phyloP scores from a whole-genome alignment of 2,329 filamentous ascomycete genomes.

The Dactylellina cionopaga region DNA sequence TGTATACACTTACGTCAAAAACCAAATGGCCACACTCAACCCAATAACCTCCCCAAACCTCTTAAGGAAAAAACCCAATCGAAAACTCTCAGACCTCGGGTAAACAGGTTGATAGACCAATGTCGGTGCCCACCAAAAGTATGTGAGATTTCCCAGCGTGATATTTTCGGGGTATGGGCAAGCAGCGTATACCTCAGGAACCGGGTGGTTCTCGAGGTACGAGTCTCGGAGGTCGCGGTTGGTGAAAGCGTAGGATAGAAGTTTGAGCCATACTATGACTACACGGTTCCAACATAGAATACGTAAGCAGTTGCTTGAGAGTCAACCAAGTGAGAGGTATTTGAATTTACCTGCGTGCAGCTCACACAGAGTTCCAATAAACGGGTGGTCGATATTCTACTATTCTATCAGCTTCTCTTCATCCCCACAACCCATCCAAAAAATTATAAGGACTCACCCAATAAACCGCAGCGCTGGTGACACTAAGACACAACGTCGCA shows the following conservation, averaged over 20 bases:
- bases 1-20: conserved; percentile 70
- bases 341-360: conserved; percentile 73
- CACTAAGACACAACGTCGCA: conserved; percentile 79
- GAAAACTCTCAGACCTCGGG: conserved; percentile 80
- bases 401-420: conserved; percentile 8
- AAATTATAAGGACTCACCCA: conserved; percentile 22
- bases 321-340: neutral
- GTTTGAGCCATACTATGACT: conserved; percentile 95
- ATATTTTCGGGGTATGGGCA: conserved; percentile 94
- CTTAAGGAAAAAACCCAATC: conserved; percentile 89
- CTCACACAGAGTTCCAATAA: conserved; percentile 90
- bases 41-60: conserved; percentile 79
- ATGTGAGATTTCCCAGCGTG: conserved; percentile 84
- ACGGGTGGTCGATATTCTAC: conserved; percentile 84
- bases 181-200: conserved; percentile 82
- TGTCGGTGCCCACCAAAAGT: conserved; percentile 98
- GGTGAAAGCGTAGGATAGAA: conserved; percentile 92
- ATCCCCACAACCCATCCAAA: neutral
- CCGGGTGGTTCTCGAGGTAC: conserved; percentile 75
- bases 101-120: conserved; percentile 97
- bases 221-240: conserved; percentile 95
- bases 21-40: conserved; percentile 91
- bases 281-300: neutral
- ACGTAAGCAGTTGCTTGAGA: neutral
- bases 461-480: conserved; percentile 88